Base-by-base conservation (phyloP, 192 early-diverging fungal species). In the Geranomyces michiganensis region DNA sequence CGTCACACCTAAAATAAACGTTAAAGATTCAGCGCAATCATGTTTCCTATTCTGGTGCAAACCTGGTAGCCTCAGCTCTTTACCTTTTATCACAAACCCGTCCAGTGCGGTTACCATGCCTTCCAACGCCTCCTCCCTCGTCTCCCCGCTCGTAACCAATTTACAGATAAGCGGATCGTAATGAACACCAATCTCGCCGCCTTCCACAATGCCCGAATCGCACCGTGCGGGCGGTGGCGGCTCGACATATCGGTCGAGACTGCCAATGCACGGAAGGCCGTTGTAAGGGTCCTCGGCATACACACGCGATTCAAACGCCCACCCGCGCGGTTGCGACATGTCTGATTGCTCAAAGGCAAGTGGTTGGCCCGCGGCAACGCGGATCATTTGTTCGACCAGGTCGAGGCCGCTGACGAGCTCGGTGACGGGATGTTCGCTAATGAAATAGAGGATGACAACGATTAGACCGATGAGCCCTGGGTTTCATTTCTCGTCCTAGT, bases 141-240 rank as follows among this genome's bases (percentile, higher is more conserved):
- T 91, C 14, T 75, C 68, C 15, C 90, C 94, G 68, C 95, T 87
- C n/a, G 93, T 93, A 62, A 87, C 91, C 19, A 98, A 84, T 83
- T 96, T 97, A 82, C 96, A 94, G 48, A 98, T 93, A 81, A 98
- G 86, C 36, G 96, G 94, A 72, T 98, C 96, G 78, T 98, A 98
- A 83, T 95, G 93, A 32, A 98, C 92, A n/a, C 85, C 82, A 70
- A 98, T 95, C 76, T 95, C 92, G n/a, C 87, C 88, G 5, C 96
- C 96, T 72, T 96, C 93, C 15, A 89, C 83, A 59, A 96, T 88
- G 31, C 96, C 96, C 73, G 92, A 93, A 79, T 98, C 96, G 81
- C 93, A 94, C n/a, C 96, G 88, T 31, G 80, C 75, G 41, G 69
- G 71, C 12, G 69, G 78, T 36, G 67, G 68, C 0, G 96, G 93